Evolutionary conservation across 2,329 filamentous ascomycete species (phyloP).

Genomic region (Calonectria pseudoturangicola): DNA sequence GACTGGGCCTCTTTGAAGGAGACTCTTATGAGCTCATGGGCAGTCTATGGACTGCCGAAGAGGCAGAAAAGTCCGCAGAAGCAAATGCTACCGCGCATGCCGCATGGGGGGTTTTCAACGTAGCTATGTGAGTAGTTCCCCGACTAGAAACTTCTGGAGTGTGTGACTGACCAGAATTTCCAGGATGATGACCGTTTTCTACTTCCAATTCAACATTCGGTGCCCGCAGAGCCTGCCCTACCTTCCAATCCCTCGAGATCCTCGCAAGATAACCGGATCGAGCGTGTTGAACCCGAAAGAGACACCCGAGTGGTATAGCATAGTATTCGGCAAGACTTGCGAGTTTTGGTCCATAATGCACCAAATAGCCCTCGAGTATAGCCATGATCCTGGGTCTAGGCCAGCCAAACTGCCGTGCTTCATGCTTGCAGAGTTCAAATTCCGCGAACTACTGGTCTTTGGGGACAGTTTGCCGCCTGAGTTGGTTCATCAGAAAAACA

Average conservation of each 20-base stretch:
- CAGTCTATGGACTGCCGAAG: background rate
- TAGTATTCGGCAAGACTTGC: slow-evolving; percentile 10
- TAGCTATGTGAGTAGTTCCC: slow-evolving; percentile 14
- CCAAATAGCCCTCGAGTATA: slow-evolving; percentile 56
- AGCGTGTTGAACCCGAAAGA: background rate
- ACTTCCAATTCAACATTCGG: slow-evolving; percentile 17
- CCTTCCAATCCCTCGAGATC: slow-evolving; percentile 13
- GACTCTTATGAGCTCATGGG: background rate
- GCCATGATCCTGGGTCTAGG: slow-evolving; percentile 39
- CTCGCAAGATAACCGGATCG: background rate
- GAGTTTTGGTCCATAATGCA: slow-evolving; percentile 62
- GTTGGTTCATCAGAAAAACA: slow-evolving; percentile 52
- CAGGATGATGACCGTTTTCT: slow-evolving; percentile 32
- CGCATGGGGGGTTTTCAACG: slow-evolving; percentile 33
- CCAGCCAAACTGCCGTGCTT: slow-evolving; percentile 39
- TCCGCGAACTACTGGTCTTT: slow-evolving; percentile 63
- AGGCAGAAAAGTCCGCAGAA: background rate
- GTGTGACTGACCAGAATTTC: background rate
- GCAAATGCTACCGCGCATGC: slow-evolving; percentile 22
- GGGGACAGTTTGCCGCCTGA: slow-evolving; percentile 56
- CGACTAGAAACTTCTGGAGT: background rate
- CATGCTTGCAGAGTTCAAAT: slow-evolving; percentile 60
- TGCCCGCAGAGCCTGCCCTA: background rate
- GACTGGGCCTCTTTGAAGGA: slow-evolving; percentile 12
- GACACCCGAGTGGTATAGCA: background rate